Evolutionary conservation across 176 grass and related monocot species (phyloP), one percentile per base, ranked within the genome.

Genomic region (Juncus inflexus): DNA sequence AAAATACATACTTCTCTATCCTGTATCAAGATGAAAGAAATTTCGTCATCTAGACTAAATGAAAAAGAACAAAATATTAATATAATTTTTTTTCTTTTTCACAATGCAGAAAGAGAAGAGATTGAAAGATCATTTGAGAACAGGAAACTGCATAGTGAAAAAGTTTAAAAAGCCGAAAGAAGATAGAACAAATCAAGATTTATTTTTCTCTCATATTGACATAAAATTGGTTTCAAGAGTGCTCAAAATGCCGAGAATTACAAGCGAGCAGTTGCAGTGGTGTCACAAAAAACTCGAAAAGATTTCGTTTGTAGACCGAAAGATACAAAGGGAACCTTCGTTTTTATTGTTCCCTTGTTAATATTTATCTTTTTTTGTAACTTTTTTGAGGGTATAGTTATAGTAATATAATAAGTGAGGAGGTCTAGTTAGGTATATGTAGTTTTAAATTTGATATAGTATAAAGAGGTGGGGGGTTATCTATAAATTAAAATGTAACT

Each of bases 91-190:
- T 42, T 72, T 64, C 3, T 3, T 52, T 62, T 19, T 52, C 37
- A 8, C 19, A 52, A 6, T 60, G 74, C 82, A 97, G 94, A 97
- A 92, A 76, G 84, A 89, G 36, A 97, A 89, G 77, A 89, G 73
- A 69, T 66, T 97, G 60, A 97, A 89, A 77, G 94, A 97, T 74
- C 69, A 86, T 60, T 62, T 97, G 78, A 70, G 83, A 70, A 97
- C 85, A 0, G 88, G 94, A 4, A 97, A 97, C 75, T 97, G 94
- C 77, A 39, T 97, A 0, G 88, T 97, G 28, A 97, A 97, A 75
- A 97, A 97, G 79, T 89, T 97, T 71, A 92, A 97, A 76, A 97
- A 82, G 68, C 88, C 94, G 13, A 91, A 82, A 77, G 88, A 97
- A 75, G 94, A 89, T 55, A 65, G 85, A 55, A 75, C 85, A 19